Evolutionary conservation across 1,284 basidiomycete species (phyloP), one percentile per base, ranked within the genome.

Genomic region (Bjerkandera adusta): DNA sequence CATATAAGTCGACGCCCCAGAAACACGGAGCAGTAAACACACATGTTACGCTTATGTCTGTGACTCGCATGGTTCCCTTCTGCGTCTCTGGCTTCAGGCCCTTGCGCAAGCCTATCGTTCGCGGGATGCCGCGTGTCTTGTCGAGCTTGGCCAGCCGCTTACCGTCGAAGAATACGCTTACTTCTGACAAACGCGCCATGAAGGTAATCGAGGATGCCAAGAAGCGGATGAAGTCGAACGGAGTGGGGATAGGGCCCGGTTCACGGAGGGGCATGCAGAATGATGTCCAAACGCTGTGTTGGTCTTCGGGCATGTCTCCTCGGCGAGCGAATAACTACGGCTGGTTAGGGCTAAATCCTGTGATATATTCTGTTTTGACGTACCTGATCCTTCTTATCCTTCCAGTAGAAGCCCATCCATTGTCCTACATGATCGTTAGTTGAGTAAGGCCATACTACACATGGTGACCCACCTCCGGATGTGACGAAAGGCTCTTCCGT

Each of bases 371-470:
- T n/a, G n/a, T n/a, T n/a, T n/a, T n/a, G n/a, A n/a, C 51, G 37
- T 54, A 83, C 85, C 69, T 87, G 85, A 59, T 96, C 92, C 59
- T 88, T 89, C 57, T 87, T 85, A 57, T 91, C 89, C 63, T 94
- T 95, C 94, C 94, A 99, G 64, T 97, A 91, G 65, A 99, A 98
- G 2, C 89, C 89, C 93, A 97, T 97, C 83, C 89, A 93, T 62
- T 92, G 80, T 42, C 79, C 83, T 87, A 44, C 0, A n/a, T 5
- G 12, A 40, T 5, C 10, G 20, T 18, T n/a, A 11, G 16, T 5
- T 21, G 6, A 30, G 13, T 16, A 10, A 24, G 36, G 10, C n/a
- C 29, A 12, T 7, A 32, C n/a, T 26, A n/a, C 41, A 29, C 30
- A 13, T 15, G 18, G 24, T 21, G 5, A 44, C 62, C 39, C 62